Percentiles rank a stretch among this genome's conserved stretches.
These are phyloP conservation scores for Trichoderma asperellum DNA, from an alignment of 2,329 filamentous ascomycete genomes.

Conservation along the genomic window DNA sequence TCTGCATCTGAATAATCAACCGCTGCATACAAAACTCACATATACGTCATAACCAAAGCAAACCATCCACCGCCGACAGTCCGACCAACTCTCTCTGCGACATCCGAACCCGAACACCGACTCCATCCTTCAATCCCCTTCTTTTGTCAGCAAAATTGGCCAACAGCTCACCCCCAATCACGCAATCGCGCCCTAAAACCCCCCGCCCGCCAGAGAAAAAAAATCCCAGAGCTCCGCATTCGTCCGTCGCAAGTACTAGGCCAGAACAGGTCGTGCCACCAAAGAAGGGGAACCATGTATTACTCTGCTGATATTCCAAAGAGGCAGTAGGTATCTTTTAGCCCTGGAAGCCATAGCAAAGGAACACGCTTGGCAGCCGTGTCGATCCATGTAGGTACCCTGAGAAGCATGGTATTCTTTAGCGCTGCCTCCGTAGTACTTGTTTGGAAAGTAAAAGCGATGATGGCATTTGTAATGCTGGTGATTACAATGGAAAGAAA, in stretches of 20 bases:
- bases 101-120: not conserved
- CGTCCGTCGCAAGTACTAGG: not conserved
- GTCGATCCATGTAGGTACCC: not conserved
- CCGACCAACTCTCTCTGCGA: not conserved
- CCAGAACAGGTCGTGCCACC: not conserved
- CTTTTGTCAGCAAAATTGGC: slow-evolving; percentile 8
- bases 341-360: not conserved
- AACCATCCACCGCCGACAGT: not conserved
- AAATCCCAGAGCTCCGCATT: not conserved
- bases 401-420: not conserved
- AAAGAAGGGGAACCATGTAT: not conserved
- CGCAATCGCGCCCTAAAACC: slow-evolving; percentile 17
- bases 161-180: not conserved
- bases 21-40: not conserved
- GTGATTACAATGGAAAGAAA: not conserved
- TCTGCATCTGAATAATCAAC: not conserved
- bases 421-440: not conserved
- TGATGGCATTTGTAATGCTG: slow-evolving; percentile 24
- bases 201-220: not conserved
- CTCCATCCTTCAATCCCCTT: not conserved
- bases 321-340: not conserved
- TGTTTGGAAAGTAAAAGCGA: not conserved
- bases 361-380: not conserved
- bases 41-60: not conserved
- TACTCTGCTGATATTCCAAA: not conserved